phyloP scores from a whole-genome alignment of 345 rosid species.

The Bruguiera parviflora region DNA sequence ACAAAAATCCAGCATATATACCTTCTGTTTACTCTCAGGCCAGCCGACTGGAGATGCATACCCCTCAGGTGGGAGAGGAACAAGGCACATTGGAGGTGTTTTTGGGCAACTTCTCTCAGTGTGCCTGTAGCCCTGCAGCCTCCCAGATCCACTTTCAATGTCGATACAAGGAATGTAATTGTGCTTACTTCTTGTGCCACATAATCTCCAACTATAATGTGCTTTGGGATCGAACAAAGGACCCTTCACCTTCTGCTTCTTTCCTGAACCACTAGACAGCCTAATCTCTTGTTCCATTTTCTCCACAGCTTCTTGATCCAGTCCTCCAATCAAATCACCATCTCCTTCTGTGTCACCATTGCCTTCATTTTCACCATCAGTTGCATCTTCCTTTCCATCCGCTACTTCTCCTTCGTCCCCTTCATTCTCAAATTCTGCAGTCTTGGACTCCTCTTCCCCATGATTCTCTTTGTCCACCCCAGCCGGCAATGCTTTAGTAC shows the following conservation, averaged over 20 bases:
- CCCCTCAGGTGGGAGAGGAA: slow-evolving; percentile 77
- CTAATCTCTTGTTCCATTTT: slow-evolving; percentile 42
- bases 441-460: slow-evolving; percentile 43
- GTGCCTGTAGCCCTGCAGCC: slow-evolving; percentile 67
- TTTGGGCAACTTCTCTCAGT: slow-evolving; percentile 87
- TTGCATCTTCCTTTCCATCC: slow-evolving; percentile 54
- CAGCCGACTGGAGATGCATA: slow-evolving; percentile 68
- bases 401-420: slow-evolving; percentile 44
- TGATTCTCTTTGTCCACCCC: slow-evolving; percentile 37
- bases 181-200: slow-evolving; percentile 84
- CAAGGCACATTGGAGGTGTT: slow-evolving; percentile 67
- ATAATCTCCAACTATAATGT: slow-evolving; percentile 75
- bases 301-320: slow-evolving; percentile 46
- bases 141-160: slow-evolving; percentile 57
- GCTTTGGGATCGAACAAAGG: slow-evolving; percentile 83
- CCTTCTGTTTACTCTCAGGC: slow-evolving; percentile 88
- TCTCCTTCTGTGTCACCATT: slow-evolving; percentile 40
- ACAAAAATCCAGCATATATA: slow-evolving; percentile 12
- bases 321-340: slow-evolving; percentile 39
- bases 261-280: slow-evolving; percentile 23
- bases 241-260: slow-evolving; percentile 71
- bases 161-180: slow-evolving; percentile 96
- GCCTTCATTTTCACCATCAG: slow-evolving; percentile 41
- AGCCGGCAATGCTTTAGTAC: slow-evolving; percentile 29
- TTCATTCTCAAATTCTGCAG: slow-evolving; percentile 38